Evolutionary conservation across 257 asterid genomes (phyloP), one percentile per base, ranked within the genome.

Genomic region (Jaltomata sinuosa): DNA sequence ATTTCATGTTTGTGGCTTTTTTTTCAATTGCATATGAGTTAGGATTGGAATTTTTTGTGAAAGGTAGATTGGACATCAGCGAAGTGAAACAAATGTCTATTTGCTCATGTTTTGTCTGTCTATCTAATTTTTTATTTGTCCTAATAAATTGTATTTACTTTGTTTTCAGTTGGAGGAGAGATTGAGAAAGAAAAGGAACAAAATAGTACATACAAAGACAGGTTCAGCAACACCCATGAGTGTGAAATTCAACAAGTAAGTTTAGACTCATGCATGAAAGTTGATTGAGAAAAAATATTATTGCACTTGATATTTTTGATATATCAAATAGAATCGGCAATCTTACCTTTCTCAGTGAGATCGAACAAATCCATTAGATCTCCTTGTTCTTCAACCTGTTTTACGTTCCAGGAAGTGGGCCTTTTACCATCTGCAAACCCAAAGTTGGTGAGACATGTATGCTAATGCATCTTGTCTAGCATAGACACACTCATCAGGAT

Each of bases 101-200:
- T 14, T 34, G 4, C 36, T 52, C 5, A 15, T 38, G 32, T 16
- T 78, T 31, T 27, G 14, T 7, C 16, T 42, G 34, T 49, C 74
- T 77, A 16, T 49, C 62, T 77, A 16, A 8, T 11, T 27, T 6
- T 68, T 11, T 76, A 32, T 40, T 32, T 38, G 40, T 57, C 34
- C 16, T 52, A 38, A 38, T 55, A 7, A 8, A 45, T 45, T 45
- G 50, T 45, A 45, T 38, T 38, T 38, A n/a, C 34, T 85, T 45
- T 21, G 53, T 80, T 72, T 88, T 86, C 89, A 96, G 99, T 84
- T 94, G 97, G 98, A 96, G 91, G 98, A 93, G 87, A 93, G 98
- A 77, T 59, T 96, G 92, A 93, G 98, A 87, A 94, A 84, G 94
- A 96, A 96, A 89, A 93, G 95, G 93, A 87, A 88, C 92, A 96